Evolutionary conservation across 2,329 filamentous ascomycete genomes (phyloP), one percentile per base, ranked within the genome.

Genomic region (Arthrobotrys conoides): DNA sequence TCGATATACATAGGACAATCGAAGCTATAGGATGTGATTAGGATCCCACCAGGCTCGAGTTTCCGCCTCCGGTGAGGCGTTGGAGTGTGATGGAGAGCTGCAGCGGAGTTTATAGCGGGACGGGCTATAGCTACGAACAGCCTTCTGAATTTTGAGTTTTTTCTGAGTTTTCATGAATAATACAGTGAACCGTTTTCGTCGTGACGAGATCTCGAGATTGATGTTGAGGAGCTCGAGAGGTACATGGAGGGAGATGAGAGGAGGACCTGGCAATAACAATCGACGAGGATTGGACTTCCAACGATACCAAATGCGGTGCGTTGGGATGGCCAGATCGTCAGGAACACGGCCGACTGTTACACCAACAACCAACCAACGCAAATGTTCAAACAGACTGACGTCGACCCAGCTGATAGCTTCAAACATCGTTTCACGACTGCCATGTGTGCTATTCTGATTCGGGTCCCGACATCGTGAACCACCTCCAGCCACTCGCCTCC

Each of bases 371-470:
- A 61, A 41, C 57, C 57, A 61, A 61, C 57, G 53, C 57, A 61
- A 36, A 14, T 14, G 14, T 22, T 38, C 30, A 38, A 61, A 27
- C 57, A 44, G 16, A 16, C 36, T 27, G 33, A 61, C 36, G 53
- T 59, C 53, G 53, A 44, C 57, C 57, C 57, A 27, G 57, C 57
- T 61, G 57, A 44, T 61, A 61, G 53, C 33, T 61, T 61, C 57
- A 61, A 61, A 61, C 57, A 61, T 44, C 57, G 57, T 61, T 61
- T 61, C 57, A 61, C 57, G 57, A 44, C 12, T 61, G 57, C 57
- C 57, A 61, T 61, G 57, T 61, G 57, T 61, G 57, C 57, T 24
- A 27, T 61, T 61, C 57, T 61, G 5, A 61, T 61, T 61, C 57
- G 57, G 36, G 5, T 41, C 57, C 57, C 57, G 44, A 61, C 57